phyloP scores from a whole-genome alignment of 1,284 basidiomycete genomes.

The Caloboletus firmus region DNA sequence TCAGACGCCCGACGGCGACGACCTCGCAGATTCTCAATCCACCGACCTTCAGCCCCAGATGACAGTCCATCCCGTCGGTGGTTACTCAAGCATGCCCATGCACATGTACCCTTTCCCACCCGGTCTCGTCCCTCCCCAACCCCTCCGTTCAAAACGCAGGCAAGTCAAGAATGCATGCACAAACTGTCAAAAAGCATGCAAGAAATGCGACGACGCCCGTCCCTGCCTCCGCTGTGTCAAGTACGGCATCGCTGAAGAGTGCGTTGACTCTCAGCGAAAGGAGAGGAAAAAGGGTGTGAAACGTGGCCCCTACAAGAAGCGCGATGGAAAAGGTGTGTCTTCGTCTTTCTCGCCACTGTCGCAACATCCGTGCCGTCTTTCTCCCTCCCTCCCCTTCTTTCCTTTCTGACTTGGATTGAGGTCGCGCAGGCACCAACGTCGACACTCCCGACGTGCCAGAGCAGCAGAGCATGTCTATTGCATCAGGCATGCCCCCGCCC shows the following conservation, averaged over 20 bases:
- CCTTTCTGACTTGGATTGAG: constrained; percentile 45
- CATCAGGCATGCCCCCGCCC: constrained; percentile 43
- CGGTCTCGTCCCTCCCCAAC: constrained; percentile 45
- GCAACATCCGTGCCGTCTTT: constrained; percentile 11
- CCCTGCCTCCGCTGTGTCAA: constrained; percentile 85
- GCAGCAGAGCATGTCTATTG: constrained; percentile 43
- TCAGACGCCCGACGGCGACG: constrained; percentile 39
- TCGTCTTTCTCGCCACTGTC: constrained; percentile 30
- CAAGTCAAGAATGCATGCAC: constrained; percentile 92
- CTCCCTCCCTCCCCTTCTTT: constrained; percentile 11
- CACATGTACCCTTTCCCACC: constrained; percentile 66
- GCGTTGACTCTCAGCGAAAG: constrained; percentile 79
- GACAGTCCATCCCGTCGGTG: constrained; percentile 50
- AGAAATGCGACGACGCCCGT: constrained; percentile 86
- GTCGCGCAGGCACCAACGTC: constrained; percentile 55
- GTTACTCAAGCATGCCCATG: constrained; percentile 57
- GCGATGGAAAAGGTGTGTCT: constrained; percentile 76
- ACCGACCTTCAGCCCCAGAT: constrained; percentile 49
- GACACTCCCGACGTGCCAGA: constrained; percentile 50
- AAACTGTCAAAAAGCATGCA: constrained; percentile 87
- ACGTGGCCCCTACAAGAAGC: constrained; percentile 90
- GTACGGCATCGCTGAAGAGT: constrained; percentile 79
- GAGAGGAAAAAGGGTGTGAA: constrained; percentile 85
- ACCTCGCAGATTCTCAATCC: constrained; percentile 37
- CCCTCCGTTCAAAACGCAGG: constrained; percentile 70